Conservation (phyloP, 129 eudicot species). For the Heracleum sosnowskyi region DNA sequence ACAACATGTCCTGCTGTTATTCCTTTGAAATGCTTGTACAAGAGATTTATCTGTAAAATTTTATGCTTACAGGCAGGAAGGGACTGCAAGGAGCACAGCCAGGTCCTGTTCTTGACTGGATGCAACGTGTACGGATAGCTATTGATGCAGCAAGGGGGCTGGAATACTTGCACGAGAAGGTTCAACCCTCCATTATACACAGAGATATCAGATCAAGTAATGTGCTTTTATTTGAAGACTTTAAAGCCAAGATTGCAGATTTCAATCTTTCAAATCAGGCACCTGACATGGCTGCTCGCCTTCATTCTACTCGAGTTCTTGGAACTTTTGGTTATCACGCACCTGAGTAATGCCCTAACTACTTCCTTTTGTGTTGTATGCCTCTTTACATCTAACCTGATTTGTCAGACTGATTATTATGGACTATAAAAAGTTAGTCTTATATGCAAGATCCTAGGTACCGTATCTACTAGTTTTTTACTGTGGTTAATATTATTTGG, state of each 20-base stretch:
- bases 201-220: slow-evolving; percentile 96
- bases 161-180: slow-evolving; percentile 86
- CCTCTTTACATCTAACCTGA: not conserved
- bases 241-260: slow-evolving; percentile 87
- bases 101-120: slow-evolving; percentile 97
- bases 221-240: slow-evolving; percentile 80
- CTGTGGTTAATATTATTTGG: not conserved
- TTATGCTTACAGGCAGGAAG: slow-evolving; percentile 57
- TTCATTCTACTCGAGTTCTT: slow-evolving; percentile 92
- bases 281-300: slow-evolving; percentile 97
- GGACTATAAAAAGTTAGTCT: not conserved
- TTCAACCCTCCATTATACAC: slow-evolving; percentile 79
- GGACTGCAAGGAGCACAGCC: slow-evolving; percentile 99
- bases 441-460: not conserved
- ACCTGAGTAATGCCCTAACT: slow-evolving; percentile 61
- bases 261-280: slow-evolving; percentile 94
- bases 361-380: not conserved
- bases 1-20: not conserved
- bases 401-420: not conserved
- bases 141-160: slow-evolving; percentile 98
- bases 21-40: not conserved
- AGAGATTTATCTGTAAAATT: not conserved
- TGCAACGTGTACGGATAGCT: slow-evolving; percentile 81
- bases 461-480: not conserved
- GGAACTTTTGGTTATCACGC: slow-evolving; percentile 97